phyloP scores from a whole-genome alignment of 2,329 filamentous ascomycete species.

The Sporothrix globosa region DNA sequence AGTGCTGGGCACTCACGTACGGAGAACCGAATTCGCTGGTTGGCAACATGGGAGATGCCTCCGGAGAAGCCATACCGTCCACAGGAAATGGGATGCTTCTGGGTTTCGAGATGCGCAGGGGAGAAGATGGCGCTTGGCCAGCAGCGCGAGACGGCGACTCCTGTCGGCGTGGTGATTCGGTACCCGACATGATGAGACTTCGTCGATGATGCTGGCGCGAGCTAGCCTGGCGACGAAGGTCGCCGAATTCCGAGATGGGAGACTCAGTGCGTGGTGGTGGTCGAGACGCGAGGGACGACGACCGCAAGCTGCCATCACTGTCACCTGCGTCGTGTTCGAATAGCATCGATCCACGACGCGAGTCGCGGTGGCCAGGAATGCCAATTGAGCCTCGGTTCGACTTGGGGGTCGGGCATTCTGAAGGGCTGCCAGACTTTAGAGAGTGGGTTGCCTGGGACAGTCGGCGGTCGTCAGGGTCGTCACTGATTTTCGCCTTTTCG shows the following conservation, averaged over 20 bases:
- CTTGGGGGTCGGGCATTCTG: constrained; percentile 86
- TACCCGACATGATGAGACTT: constrained; percentile 78
- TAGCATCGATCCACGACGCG: constrained; percentile 75
- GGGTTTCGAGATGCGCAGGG: constrained; percentile 82
- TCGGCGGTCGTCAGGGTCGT: constrained; percentile 47
- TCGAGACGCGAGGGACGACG: constrained; percentile 72
- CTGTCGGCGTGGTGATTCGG: constrained; percentile 73
- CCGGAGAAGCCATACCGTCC: constrained; percentile 76
- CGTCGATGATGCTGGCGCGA: constrained; percentile 82
- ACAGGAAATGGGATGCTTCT: constrained; percentile 62
- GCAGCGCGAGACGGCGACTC: constrained; percentile 80
- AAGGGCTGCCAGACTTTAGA: constrained; percentile 85
- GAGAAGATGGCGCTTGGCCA: constrained; percentile 71
- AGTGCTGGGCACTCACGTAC: constrained; percentile 51
- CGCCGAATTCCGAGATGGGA: constrained; percentile 82
- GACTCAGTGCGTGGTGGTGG: constrained; percentile 77
- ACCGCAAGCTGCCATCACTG: constrained; percentile 86
- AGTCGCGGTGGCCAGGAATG: constrained; percentile 63
- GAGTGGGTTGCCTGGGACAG: constrained; percentile 68
- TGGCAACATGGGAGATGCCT: constrained; percentile 84
- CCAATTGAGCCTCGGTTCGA: constrained; percentile 69
- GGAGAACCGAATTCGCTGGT: constrained; percentile 81
- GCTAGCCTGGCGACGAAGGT: constrained; percentile 74
- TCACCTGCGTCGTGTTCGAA: constrained; percentile 82
- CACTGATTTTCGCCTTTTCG: constrained; percentile 49